These are phyloP conservation scores for Thelonectria rubi DNA, from an alignment of 2,329 filamentous ascomycete species.

Conservation along the genomic window DNA sequence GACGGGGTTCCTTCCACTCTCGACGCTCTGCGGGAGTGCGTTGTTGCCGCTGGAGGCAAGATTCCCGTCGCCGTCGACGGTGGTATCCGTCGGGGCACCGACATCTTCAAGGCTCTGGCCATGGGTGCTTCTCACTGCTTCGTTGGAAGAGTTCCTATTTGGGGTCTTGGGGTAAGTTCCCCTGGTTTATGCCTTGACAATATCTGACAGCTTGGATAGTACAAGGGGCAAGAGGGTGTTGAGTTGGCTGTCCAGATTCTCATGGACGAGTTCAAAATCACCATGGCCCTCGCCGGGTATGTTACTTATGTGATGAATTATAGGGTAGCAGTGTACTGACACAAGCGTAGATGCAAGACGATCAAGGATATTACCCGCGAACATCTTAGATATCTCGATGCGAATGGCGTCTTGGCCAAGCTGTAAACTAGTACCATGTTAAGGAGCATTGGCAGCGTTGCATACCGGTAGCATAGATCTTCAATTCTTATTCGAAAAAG, in stretches of 20 bases:
- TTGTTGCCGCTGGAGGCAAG: slow-evolving; percentile 61
- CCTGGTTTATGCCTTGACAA: background rate
- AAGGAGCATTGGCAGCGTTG: background rate
- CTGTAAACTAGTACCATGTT: background rate
- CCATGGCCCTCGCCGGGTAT: slow-evolving; percentile 40
- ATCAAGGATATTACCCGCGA: slow-evolving; percentile 36
- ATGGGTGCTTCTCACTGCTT: slow-evolving; percentile 41
- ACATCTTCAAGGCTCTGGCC: slow-evolving; percentile 46
- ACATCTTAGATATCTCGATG: slow-evolving; percentile 31
- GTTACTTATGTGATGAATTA: background rate
- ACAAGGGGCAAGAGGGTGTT: slow-evolving; percentile 43
- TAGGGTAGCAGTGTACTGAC: background rate
- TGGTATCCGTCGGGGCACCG: slow-evolving; percentile 44
- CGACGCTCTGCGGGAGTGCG: slow-evolving; percentile 69
- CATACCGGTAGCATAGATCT: slow-evolving; percentile 8
- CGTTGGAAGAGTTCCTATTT: slow-evolving; percentile 48
- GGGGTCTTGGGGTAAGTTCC: slow-evolving; percentile 43
- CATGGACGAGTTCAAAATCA: slow-evolving; percentile 38
- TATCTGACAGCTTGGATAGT: slow-evolving; percentile 25
- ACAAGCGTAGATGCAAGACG: slow-evolving; percentile 28
- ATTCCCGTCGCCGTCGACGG: slow-evolving; percentile 64
- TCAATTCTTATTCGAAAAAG: background rate
- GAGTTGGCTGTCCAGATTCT: slow-evolving; percentile 49
- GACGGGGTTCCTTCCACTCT: slow-evolving; percentile 62
- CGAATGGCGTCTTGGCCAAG: slow-evolving; percentile 30